Conservation (phyloP, 768 basidiomycete species). For the Guyanaporus albipodus region DNA sequence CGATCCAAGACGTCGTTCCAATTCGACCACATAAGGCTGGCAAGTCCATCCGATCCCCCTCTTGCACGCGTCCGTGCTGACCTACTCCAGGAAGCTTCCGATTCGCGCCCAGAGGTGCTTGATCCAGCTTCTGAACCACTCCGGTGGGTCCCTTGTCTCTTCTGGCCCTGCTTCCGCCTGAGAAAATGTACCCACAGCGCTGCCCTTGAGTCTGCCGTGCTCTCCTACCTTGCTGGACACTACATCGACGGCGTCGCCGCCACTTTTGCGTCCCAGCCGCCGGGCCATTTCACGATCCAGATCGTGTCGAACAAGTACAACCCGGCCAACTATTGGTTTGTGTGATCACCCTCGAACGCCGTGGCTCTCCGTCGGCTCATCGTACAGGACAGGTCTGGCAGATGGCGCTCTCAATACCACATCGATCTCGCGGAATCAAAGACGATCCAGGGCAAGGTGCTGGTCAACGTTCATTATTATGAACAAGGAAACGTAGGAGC, state of each 20-base stretch:
- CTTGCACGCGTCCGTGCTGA: neutral
- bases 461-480: slow-evolving; percentile 92
- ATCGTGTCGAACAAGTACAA: slow-evolving; percentile 97
- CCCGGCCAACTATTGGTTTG: slow-evolving; percentile 85
- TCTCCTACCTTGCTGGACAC: slow-evolving; percentile 71
- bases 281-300: slow-evolving; percentile 60
- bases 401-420: slow-evolving; percentile 88
- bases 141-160: slow-evolving; percentile 46
- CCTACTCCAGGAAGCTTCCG: slow-evolving; percentile 66
- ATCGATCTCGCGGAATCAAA: slow-evolving; percentile 59
- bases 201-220: slow-evolving; percentile 63
- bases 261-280: slow-evolving; percentile 56
- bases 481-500: slow-evolving; percentile 87
- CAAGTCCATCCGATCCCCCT: slow-evolving; percentile 36
- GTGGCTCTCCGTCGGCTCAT: neutral
- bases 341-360: neutral
- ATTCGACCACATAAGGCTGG: slow-evolving; percentile 84
- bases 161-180: neutral
- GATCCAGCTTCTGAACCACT: slow-evolving; percentile 68
- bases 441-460: slow-evolving; percentile 65
- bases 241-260: slow-evolving; percentile 76
- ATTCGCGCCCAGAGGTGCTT: slow-evolving; percentile 57
- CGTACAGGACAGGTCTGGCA: slow-evolving; percentile 66
- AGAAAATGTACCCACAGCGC: slow-evolving; percentile 45
- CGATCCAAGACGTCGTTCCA: slow-evolving; percentile 71